These are phyloP conservation scores for Linanthus parryae DNA, from an alignment of 148 eudicot species.

Conservation along the genomic window DNA sequence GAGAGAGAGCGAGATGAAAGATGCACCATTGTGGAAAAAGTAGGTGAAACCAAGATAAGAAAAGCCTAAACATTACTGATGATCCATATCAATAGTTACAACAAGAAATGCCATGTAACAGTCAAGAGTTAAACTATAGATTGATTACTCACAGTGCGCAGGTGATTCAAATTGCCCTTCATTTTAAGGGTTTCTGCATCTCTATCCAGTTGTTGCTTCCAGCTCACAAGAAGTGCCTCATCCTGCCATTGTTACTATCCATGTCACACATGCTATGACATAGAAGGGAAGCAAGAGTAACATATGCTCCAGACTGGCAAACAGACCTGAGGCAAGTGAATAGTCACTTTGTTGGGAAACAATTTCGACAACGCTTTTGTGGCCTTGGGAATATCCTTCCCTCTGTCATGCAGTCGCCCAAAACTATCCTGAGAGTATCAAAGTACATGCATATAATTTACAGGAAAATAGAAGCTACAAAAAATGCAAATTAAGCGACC, in stretches of 20 bases:
- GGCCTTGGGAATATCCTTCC: conserved; percentile 74
- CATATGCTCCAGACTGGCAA: conserved; percentile 6
- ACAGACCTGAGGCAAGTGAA: conserved; percentile 89
- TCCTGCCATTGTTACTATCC: conserved; percentile 45
- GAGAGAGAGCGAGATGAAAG: too few species aligned
- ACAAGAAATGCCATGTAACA: background rate
- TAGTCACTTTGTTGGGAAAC: conserved; percentile 85
- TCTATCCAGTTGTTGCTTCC: conserved; percentile 85
- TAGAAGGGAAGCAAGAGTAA: conserved; percentile 2
- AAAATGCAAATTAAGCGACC: too few species aligned
- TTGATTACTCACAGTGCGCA: conserved; percentile 68
- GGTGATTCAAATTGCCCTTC: conserved; percentile 73
- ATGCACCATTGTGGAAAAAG: too few species aligned
- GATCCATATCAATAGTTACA: too few species aligned
- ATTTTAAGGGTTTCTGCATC: conserved; percentile 87
- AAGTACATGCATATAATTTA: too few species aligned
- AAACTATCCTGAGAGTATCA: conserved; percentile 70
- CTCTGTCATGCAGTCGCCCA: conserved; percentile 84
- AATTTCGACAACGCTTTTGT: conserved; percentile 68
- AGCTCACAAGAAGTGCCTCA: conserved; percentile 71
- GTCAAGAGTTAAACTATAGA: background rate
- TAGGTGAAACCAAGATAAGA: too few species aligned
- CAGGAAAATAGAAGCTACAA: too few species aligned
- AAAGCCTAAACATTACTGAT: too few species aligned
- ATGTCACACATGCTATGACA: conserved; percentile 1